Evolutionary conservation across 2,329 filamentous ascomycete genomes (phyloP).

Genomic region (Exophiala oligosperma): DNA sequence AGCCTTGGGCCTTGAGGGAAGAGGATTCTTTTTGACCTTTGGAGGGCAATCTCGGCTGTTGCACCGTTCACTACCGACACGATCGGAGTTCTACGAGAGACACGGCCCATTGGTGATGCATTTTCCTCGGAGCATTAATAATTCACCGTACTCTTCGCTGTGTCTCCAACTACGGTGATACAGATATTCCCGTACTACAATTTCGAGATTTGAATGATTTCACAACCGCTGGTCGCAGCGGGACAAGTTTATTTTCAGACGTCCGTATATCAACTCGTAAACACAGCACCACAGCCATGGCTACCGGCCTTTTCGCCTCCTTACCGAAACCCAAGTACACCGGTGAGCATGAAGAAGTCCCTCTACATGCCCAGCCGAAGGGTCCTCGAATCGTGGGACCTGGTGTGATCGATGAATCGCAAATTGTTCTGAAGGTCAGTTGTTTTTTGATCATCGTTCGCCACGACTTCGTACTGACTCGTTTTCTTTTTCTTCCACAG

Average conservation of each 20-base stretch:
- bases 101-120: too few species aligned
- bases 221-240: not conserved
- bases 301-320: constrained; percentile 71
- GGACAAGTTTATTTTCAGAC: not conserved
- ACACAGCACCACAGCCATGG: constrained; percentile 31
- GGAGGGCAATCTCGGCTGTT: not conserved
- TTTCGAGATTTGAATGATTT: not conserved
- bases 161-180: too few species aligned
- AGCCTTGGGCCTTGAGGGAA: too few species aligned
- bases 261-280: not conserved
- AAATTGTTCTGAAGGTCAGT: constrained; percentile 73
- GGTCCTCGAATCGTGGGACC: constrained; percentile 81
- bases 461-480: not conserved
- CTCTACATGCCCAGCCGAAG: constrained; percentile 68
- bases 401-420: constrained; percentile 77
- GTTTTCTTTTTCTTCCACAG: constrained; percentile 39
- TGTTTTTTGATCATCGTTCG: not conserved
- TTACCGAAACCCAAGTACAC: constrained; percentile 90
- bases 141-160: too few species aligned
- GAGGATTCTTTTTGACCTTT: too few species aligned
- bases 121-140: too few species aligned
- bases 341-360: constrained; percentile 81
- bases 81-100: too few species aligned
- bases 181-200: not conserved
- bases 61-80: not conserved